These are phyloP conservation scores for Biscogniauxia mediterranea DNA, from an alignment of 2,329 filamentous ascomycete genomes.

Conservation along the genomic window DNA sequence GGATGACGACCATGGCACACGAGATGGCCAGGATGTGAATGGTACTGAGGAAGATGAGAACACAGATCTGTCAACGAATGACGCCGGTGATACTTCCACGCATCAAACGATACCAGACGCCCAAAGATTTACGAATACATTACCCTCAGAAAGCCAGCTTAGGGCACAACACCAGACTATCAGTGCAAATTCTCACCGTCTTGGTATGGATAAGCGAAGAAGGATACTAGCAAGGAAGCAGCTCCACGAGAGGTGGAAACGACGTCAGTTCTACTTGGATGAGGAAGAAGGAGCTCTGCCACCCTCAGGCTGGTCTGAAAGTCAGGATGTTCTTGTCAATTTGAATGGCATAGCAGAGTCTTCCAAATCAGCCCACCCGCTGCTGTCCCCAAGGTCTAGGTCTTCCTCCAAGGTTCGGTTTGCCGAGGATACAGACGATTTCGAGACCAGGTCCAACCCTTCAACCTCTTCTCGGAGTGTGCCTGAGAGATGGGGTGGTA, in stretches of 20 bases:
- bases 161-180: constrained; percentile 36
- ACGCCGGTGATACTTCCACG: constrained; percentile 1
- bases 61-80: constrained; percentile 8
- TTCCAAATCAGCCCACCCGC: constrained; percentile 41
- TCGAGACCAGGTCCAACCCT: constrained; percentile 68
- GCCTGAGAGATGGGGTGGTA: constrained; percentile 73
- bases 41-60: constrained; percentile 18
- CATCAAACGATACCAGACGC: constrained; percentile 24
- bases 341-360: constrained; percentile 40
- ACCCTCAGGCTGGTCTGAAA: constrained; percentile 62
- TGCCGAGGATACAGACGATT: constrained; percentile 67
- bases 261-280: constrained; percentile 78
- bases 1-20: constrained; percentile 25
- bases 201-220: constrained; percentile 39
- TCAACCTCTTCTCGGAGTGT: constrained; percentile 71
- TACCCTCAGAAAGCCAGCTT: constrained; percentile 42
- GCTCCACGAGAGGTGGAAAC: constrained; percentile 71
- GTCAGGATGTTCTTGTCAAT: constrained; percentile 54
- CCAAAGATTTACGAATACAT: constrained; percentile 29
- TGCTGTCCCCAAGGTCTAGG: constrained; percentile 56
- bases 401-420: constrained; percentile 80
- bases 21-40: constrained; percentile 19
- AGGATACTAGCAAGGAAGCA: constrained; percentile 45
- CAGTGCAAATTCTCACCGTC: constrained; percentile 35
- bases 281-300: constrained; percentile 75